Evolutionary conservation across 1,284 basidiomycete genomes (phyloP).

Genomic region (Ceratobasidium sp.): DNA sequence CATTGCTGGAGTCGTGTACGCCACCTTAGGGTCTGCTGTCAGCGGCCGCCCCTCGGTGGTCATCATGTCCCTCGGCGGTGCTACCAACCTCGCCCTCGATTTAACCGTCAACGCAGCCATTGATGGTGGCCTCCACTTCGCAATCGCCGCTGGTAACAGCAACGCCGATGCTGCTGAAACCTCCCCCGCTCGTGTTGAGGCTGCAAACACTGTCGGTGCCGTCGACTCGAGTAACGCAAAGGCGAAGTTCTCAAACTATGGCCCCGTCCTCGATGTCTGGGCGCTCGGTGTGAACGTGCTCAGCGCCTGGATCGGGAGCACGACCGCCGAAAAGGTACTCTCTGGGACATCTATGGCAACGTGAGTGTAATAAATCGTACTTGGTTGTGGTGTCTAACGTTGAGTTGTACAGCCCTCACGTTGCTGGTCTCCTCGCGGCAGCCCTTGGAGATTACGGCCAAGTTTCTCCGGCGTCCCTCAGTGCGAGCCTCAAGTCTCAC

Average conservation of each 20-base stretch:
- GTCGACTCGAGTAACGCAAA: constrained; percentile 83
- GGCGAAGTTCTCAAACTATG: constrained; percentile 89
- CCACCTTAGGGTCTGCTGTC: constrained; percentile 65
- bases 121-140: constrained; percentile 89
- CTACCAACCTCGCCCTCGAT: constrained; percentile 45
- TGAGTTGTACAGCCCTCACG: constrained; percentile 31
- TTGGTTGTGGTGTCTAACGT: too few species aligned
- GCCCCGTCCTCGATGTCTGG: constrained; percentile 55
- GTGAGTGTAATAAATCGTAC: neutral
- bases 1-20: constrained; percentile 85
- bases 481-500: constrained; percentile 33
- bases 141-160: constrained; percentile 88
- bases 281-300: constrained; percentile 74
- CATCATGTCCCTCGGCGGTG: constrained; percentile 46
- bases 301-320: constrained; percentile 77
- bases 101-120: constrained; percentile 61
- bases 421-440: constrained; percentile 35
- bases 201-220: constrained; percentile 89
- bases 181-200: constrained; percentile 67
- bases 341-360: constrained; percentile 77
- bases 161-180: constrained; percentile 61
- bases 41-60: constrained; percentile 41
- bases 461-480: constrained; percentile 36
- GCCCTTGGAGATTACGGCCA: constrained; percentile 42
- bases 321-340: constrained; percentile 70